Evolutionary conservation across 352 stramenopile species (phyloP).

Genomic region (Phytophthora uliginosa): DNA sequence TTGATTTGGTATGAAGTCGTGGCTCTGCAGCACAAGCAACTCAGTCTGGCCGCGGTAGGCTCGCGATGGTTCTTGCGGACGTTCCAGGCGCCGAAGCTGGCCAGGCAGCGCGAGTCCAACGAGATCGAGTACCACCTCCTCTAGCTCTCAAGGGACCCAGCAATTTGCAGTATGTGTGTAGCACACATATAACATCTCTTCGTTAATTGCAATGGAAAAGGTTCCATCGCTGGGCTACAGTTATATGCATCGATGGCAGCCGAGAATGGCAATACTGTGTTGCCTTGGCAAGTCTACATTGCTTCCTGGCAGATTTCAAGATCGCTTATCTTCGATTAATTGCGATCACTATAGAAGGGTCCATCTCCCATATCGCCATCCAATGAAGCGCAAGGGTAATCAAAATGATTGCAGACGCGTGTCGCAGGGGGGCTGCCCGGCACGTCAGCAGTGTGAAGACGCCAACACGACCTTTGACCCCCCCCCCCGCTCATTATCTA

Average conservation of each 20-base stretch:
- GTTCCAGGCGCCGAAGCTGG: slow-evolving; percentile 72
- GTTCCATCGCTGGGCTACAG: no score
- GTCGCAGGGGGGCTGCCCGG: slow-evolving; percentile 13
- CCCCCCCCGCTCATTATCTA: no score
- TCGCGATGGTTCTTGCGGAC: slow-evolving; percentile 76
- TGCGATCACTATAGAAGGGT: slow-evolving; percentile 9
- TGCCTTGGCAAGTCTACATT: neutral
- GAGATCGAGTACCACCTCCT: slow-evolving; percentile 84
- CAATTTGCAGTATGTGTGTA: no score
- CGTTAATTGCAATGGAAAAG: no score
- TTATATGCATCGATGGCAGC: no score
- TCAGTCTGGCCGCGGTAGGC: slow-evolving; percentile 69
- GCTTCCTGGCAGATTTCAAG: neutral
- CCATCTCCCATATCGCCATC: slow-evolving; percentile 3
- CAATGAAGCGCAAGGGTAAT: slow-evolving; percentile 18
- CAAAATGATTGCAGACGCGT: slow-evolving; percentile 5
- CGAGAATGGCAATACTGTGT: no score
- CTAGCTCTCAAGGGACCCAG: slow-evolving; percentile 9
- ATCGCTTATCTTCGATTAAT: neutral
- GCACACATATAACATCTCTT: neutral
- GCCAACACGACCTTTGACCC: neutral
- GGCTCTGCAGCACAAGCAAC: slow-evolving; percentile 67
- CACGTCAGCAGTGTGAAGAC: neutral
- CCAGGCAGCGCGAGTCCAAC: slow-evolving; percentile 71
- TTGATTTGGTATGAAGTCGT: slow-evolving; percentile 83